These are phyloP conservation scores for Ophiostoma sp. DNA, from an alignment of 2,329 filamentous ascomycete species.

Conservation along the genomic window DNA sequence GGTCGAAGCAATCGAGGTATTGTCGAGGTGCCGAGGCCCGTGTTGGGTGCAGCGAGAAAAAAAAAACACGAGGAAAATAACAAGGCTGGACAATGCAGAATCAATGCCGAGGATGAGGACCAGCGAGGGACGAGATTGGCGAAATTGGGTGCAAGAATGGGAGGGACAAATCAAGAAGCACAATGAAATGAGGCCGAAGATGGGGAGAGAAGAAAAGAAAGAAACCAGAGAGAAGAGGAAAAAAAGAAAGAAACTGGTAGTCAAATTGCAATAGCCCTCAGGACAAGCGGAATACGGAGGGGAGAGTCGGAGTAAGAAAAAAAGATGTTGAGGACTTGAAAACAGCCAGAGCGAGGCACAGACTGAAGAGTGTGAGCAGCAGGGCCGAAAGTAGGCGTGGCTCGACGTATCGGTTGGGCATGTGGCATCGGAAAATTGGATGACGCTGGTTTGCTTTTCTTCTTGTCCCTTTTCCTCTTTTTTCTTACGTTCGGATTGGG, in stretches of 20 bases:
- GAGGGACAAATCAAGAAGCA: background rate
- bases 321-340: constrained; percentile 16
- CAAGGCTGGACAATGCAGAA: constrained; percentile 15
- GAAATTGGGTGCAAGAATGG: background rate
- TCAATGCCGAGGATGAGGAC: constrained; percentile 20
- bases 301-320: background rate
- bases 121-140: background rate
- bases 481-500: background rate
- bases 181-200: background rate
- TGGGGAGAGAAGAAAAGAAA: background rate
- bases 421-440: constrained; percentile 16
- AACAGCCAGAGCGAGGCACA: background rate
- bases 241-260: background rate
- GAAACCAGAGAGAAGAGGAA: background rate
- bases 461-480: background rate
- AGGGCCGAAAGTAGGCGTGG: constrained; percentile 2
- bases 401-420: constrained; percentile 16
- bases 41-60: background rate
- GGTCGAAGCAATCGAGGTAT: background rate
- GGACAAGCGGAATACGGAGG: background rate
- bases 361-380: background rate
- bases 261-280: background rate
- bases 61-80: background rate
- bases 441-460: constrained; percentile 15
- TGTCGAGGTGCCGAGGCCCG: background rate